Conservation (phyloP, 371 early-diverging fungal genomes). For the Mortierella sp. region DNA sequence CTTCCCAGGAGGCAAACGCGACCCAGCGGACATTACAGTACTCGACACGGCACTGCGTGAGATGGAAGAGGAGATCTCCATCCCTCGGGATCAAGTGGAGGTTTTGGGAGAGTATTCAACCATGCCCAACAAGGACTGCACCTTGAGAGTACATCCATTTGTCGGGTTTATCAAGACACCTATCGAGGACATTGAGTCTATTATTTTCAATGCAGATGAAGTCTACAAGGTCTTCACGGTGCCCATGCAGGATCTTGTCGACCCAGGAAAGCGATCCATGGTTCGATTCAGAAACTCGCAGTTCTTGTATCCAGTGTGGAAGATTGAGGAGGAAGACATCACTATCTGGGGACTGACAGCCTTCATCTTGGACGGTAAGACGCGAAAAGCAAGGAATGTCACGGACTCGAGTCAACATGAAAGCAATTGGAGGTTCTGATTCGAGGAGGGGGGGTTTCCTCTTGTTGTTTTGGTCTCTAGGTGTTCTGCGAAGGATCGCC, state of each 20-base stretch:
- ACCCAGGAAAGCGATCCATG: constrained; percentile 56
- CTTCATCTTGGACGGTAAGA: constrained; percentile 74
- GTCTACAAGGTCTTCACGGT: constrained; percentile 78
- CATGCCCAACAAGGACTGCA: constrained; percentile 71
- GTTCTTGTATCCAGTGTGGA: constrained; percentile 68
- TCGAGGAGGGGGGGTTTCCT: not conserved
- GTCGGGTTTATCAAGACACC: constrained; percentile 69
- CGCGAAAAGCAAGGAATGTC: no score
- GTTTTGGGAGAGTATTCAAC: constrained; percentile 74
- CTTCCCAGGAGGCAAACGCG: constrained; percentile 85
- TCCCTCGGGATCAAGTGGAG: constrained; percentile 60
- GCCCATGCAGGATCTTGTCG: constrained; percentile 73
- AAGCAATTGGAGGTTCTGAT: no score
- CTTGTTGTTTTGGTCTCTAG: constrained; percentile 5
- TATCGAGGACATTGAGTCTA: constrained; percentile 43
- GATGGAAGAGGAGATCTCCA: constrained; percentile 85
- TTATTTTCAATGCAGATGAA: constrained; percentile 73
- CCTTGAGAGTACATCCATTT: constrained; percentile 79
- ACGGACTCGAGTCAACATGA: no score
- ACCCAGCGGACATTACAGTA: constrained; percentile 63
- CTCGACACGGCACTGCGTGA: constrained; percentile 84
- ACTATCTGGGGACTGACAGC: constrained; percentile 89
- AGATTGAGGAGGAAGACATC: constrained; percentile 59
- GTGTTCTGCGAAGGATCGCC: constrained; percentile 29
- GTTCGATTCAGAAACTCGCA: constrained; percentile 67